Evolutionary conservation across 2,329 filamentous ascomycete species (phyloP).

Genomic region (Moelleriella libera): DNA sequence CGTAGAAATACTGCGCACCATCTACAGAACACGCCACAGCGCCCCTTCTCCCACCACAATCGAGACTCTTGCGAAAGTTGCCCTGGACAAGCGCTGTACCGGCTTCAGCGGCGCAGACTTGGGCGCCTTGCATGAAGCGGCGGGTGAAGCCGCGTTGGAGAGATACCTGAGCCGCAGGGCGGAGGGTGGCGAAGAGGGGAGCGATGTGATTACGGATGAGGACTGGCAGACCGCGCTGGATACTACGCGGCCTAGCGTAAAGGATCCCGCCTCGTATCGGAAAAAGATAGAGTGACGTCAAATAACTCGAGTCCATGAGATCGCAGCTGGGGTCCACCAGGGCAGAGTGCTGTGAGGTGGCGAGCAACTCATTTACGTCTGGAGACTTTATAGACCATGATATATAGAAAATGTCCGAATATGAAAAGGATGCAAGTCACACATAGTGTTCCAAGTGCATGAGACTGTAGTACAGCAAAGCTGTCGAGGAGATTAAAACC

Average conservation of each 20-base stretch:
- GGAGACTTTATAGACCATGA: too few species aligned
- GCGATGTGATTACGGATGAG: conserved; percentile 1
- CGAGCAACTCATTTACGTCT: too few species aligned
- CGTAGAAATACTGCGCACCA: conserved; percentile 69
- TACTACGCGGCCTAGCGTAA: conserved; percentile 35
- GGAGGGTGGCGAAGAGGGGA: conserved; percentile 5
- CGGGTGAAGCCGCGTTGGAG: conserved; percentile 33
- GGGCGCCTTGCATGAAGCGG: conserved; percentile 29
- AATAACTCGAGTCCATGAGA: too few species aligned
- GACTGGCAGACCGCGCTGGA: conserved; percentile 41
- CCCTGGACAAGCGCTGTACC: conserved; percentile 50
- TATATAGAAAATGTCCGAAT: too few species aligned
- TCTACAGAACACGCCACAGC: conserved; percentile 32
- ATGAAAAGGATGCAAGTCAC: too few species aligned
- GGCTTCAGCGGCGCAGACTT: conserved; percentile 64
- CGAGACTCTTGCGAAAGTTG: conserved; percentile 47
- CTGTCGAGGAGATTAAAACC: too few species aligned
- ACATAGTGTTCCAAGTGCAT: too few species aligned
- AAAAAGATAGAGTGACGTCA: conserved; percentile 9
- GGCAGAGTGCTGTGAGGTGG: too few species aligned
- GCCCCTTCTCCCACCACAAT: conserved; percentile 27
- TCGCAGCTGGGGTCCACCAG: too few species aligned
- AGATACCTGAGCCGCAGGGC: conserved; percentile 17
- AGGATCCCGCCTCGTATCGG: conserved; percentile 28
- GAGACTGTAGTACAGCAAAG: too few species aligned